These are phyloP conservation scores for Lepidopterella palustris DNA, from an alignment of 495 filamentous ascomycete species.

Conservation along the genomic window DNA sequence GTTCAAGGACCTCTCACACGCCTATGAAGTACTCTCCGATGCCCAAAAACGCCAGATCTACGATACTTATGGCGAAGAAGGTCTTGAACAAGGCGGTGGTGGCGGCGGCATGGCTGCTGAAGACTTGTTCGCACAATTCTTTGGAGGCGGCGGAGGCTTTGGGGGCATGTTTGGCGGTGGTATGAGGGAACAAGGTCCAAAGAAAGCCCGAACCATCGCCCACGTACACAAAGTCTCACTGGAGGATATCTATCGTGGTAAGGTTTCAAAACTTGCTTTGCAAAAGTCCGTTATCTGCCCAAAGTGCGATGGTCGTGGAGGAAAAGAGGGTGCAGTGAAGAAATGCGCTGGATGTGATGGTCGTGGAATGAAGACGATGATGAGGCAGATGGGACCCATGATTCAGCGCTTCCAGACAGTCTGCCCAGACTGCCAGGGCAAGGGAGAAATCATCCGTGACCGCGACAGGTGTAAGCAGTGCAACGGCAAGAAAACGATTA, in stretches of 20 bases:
- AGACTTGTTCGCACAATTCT: constrained; percentile 97
- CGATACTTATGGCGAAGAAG: constrained; percentile 96
- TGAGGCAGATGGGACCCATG: constrained; percentile 99
- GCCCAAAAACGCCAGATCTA: constrained; percentile 84
- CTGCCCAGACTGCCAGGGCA: constrained; percentile 95
- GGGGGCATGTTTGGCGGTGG: constrained; percentile 77
- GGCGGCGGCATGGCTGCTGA: constrained; percentile 89
- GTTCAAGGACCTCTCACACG: constrained; percentile 94
- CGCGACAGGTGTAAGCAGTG: constrained; percentile 95
- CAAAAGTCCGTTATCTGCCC: constrained; percentile 97
- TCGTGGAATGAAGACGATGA: constrained; percentile 98
- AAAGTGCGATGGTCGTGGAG: constrained; percentile 90
- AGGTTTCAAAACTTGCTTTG: constrained; percentile 92
- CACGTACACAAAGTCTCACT: constrained; percentile 97
- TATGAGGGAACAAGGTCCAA: constrained; percentile 75
- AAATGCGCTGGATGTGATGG: constrained; percentile 87
- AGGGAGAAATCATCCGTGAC: constrained; percentile 92
- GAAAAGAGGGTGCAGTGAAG: constrained; percentile 94
- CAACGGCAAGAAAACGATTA: constrained; percentile 91
- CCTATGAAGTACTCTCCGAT: constrained; percentile 91
- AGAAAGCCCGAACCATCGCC: constrained; percentile 92
- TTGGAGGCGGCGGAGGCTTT: constrained; percentile 71
- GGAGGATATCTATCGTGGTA: constrained; percentile 96
- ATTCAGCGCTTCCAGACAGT: constrained; percentile 99
- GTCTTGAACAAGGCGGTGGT: constrained; percentile 79